phyloP scores from a whole-genome alignment of 2,329 filamentous ascomycete species.

The Metarhizium sp. region DNA sequence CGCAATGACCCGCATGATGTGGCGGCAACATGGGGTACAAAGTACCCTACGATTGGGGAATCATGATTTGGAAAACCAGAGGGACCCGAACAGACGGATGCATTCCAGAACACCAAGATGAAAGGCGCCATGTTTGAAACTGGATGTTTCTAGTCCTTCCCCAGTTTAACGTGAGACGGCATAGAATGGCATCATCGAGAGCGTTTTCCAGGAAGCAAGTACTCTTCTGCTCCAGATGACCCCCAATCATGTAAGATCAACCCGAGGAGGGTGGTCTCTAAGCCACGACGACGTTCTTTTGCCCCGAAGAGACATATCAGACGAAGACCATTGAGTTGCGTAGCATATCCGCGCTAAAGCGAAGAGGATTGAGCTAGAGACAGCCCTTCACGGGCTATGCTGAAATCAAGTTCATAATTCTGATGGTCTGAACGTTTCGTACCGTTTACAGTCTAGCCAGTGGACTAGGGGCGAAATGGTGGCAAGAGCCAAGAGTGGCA shows the following conservation, averaged over 20 bases:
- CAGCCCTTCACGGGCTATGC: background rate
- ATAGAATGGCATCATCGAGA: background rate
- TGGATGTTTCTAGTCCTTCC: background rate
- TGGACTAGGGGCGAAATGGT: too few species aligned
- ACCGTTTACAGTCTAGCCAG: too few species aligned
- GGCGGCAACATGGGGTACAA: background rate
- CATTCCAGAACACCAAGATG: background rate
- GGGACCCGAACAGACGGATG: background rate
- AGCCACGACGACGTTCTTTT: background rate
- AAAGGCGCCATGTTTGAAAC: background rate
- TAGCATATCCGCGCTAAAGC: background rate
- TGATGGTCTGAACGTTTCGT: background rate
- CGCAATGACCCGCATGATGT: background rate
- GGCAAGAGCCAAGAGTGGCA: too few species aligned
- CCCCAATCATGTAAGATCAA: background rate
- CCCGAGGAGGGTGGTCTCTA: background rate
- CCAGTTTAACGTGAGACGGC: too few species aligned
- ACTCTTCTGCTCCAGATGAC: background rate
- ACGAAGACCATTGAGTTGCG: background rate
- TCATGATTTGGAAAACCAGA: background rate
- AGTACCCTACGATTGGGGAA: background rate
- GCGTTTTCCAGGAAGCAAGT: background rate
- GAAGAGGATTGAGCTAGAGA: background rate
- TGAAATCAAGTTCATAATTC: background rate
- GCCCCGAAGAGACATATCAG: background rate